A percentile compares a stretch with the other conserved stretches of the same genome.
Evolutionary conservation across 2,329 filamentous ascomycete species (phyloP).

Genomic region (Fusarium sp.): DNA sequence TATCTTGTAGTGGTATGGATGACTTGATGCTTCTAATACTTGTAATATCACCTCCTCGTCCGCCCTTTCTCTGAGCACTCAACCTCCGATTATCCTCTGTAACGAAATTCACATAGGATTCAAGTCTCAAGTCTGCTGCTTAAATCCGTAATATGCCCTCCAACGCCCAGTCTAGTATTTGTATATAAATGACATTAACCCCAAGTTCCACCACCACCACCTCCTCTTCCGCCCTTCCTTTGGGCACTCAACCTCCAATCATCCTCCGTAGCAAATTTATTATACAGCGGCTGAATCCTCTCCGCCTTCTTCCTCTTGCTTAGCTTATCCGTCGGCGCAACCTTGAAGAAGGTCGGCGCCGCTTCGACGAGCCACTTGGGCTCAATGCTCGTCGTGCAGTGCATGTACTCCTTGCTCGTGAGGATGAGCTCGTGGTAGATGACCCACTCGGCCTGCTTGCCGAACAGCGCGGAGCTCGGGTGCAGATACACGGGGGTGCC

Average conservation of each 20-base stretch:
- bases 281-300: conserved; percentile 94
- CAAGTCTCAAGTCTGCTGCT: neutral
- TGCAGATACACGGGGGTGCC: conserved; percentile 96
- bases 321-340: conserved; percentile 85
- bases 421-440: conserved; percentile 92
- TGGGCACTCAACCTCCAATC: conserved; percentile 96
- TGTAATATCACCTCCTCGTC: neutral
- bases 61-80: neutral
- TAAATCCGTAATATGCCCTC: no score
- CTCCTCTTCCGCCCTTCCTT: conserved; percentile 83
- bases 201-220: conserved; percentile 92
- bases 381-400: conserved; percentile 91
- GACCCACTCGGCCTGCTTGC: conserved; percentile 96
- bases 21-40: neutral
- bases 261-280: conserved; percentile 90
- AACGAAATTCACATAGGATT: neutral
- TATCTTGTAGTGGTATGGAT: neutral
- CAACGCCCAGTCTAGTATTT: neutral
- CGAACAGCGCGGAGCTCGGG: conserved; percentile 90
- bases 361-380: conserved; percentile 95
- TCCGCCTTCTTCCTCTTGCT: conserved; percentile 95
- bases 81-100: neutral
- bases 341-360: conserved; percentile 99
- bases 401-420: conserved; percentile 99
- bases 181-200: conserved; percentile 56